Percentiles rank a stretch among this genome's conserved stretches.
Conservation (phyloP, 352 stramenopile species). For the Paralagenidium karlingii region DNA sequence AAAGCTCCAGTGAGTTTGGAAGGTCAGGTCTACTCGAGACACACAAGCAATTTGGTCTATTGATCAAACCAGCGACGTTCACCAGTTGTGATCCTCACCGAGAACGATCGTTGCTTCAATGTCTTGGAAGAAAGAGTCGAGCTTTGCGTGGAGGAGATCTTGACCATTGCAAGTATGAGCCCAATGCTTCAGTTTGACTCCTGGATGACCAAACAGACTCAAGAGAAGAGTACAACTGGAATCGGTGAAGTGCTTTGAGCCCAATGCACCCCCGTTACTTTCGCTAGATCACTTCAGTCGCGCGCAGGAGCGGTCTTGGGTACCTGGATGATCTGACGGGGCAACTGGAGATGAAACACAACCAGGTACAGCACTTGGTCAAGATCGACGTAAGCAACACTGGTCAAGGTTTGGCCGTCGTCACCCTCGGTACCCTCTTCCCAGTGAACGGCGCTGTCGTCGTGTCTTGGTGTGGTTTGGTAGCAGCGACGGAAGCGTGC, state of each 20-base stretch:
- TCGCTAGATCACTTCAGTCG: slow-evolving; percentile 1
- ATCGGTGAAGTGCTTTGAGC: slow-evolving; percentile 26
- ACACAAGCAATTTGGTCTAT: too few relatives aligned
- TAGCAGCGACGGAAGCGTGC: slow-evolving; percentile 24
- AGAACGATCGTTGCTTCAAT: too few relatives aligned
- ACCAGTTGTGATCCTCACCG: too few relatives aligned
- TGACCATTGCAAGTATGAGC: too few relatives aligned
- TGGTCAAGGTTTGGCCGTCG: neutral
- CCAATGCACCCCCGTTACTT: neutral
- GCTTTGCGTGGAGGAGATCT: too few relatives aligned
- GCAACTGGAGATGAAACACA: slow-evolving; percentile 14
- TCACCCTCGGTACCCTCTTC: too few relatives aligned
- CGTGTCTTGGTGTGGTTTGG: neutral
- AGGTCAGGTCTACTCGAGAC: too few relatives aligned
- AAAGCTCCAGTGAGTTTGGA: too few relatives aligned
- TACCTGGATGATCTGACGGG: slow-evolving; percentile 11
- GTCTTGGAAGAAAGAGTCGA: too few relatives aligned
- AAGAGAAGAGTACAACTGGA: slow-evolving; percentile 39
- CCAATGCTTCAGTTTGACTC: slow-evolving; percentile 18
- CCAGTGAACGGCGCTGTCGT: slow-evolving; percentile 1
- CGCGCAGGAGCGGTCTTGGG: neutral
- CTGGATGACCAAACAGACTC: slow-evolving; percentile 34
- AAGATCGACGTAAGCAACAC: slow-evolving; percentile 31
- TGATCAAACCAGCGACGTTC: too few relatives aligned
- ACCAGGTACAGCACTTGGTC: slow-evolving; percentile 43